Conservation (phyloP, 1,284 basidiomycete species). For the Ustilago sp. region DNA sequence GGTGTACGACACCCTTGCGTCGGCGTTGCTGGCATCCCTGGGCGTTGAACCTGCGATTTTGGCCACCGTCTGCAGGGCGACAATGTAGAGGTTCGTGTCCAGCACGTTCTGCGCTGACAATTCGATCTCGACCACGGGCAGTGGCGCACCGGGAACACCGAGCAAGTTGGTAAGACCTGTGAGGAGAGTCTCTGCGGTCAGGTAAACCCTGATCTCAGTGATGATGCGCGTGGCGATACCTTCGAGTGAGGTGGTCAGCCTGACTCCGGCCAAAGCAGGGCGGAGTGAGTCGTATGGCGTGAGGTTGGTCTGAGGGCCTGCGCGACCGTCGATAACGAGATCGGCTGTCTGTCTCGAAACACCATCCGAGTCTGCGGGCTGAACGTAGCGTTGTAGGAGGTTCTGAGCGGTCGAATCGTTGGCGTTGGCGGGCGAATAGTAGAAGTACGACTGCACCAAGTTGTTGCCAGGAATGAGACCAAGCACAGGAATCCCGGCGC, state of each 20-base stretch:
- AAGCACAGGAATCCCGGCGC: constrained; percentile 70
- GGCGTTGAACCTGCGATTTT: constrained; percentile 28
- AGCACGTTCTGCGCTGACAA: constrained; percentile 43
- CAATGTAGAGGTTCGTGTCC: constrained; percentile 37
- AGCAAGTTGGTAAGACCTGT: constrained; percentile 35
- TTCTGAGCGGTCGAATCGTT: constrained; percentile 77
- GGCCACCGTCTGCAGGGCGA: constrained; percentile 43
- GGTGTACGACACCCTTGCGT: constrained; percentile 43
- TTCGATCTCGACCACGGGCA: constrained; percentile 38
- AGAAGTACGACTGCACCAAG: constrained; percentile 75
- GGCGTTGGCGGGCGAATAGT: constrained; percentile 76
- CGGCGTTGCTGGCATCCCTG: constrained; percentile 27
- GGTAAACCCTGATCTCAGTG: constrained; percentile 46
- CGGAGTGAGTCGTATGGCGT: constrained; percentile 77
- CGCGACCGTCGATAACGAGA: constrained; percentile 44
- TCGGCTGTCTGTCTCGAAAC: constrained; percentile 19
- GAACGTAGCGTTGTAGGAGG: constrained; percentile 64
- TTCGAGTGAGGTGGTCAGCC: constrained; percentile 73
- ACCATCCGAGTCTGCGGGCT: constrained; percentile 42
- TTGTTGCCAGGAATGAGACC: constrained; percentile 77
- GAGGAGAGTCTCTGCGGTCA: constrained; percentile 41
- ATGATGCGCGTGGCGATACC: constrained; percentile 70
- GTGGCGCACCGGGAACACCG: constrained; percentile 13
- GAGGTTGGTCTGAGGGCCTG: constrained; percentile 67
- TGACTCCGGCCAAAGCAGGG: constrained; percentile 75